Percentiles rank a stretch among this genome's conserved stretches.
Evolutionary conservation across 2,329 filamentous ascomycete genomes (phyloP).

Genomic region (Diaporthe sp.): DNA sequence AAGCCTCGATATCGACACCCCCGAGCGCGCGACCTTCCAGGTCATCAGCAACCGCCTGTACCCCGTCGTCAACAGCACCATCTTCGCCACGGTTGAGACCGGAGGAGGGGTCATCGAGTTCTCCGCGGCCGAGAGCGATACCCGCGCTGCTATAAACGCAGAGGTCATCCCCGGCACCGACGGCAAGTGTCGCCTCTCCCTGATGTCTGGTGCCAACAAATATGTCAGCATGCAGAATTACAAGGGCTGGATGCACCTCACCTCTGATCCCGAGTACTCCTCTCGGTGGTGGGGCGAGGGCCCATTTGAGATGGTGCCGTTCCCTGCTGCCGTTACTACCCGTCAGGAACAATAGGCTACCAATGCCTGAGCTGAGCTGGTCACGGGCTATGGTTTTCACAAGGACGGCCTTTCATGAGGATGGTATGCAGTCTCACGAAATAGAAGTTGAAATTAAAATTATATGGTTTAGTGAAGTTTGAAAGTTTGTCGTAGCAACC

Average conservation of each 20-base stretch:
- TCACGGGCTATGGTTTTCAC: background rate
- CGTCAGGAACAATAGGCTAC: background rate
- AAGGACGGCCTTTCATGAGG: background rate
- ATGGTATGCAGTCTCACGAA: background rate
- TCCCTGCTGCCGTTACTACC: background rate
- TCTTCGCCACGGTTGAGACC: constrained; percentile 42
- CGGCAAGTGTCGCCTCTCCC: constrained; percentile 11
- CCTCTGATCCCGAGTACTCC: constrained; percentile 17
- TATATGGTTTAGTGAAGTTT: no score
- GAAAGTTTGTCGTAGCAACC: background rate
- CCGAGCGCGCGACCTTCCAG: constrained; percentile 23
- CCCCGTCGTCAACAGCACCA: constrained; percentile 55
- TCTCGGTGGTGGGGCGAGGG: constrained; percentile 18
- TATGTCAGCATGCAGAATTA: constrained; percentile 26
- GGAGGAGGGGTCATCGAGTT: background rate
- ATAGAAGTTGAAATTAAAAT: no score
- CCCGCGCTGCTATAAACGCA: background rate
- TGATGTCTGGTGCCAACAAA: background rate
- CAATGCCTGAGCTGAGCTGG: background rate
- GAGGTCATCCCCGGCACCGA: background rate
- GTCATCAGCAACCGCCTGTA: constrained; percentile 1
- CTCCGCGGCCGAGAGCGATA: background rate
- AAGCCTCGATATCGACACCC: constrained; percentile 8
- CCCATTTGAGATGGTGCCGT: constrained; percentile 17
- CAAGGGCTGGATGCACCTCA: constrained; percentile 24